phyloP scores from a whole-genome alignment of 1,284 basidiomycete species.

The Cutaneotrichosporon spelunceum region DNA sequence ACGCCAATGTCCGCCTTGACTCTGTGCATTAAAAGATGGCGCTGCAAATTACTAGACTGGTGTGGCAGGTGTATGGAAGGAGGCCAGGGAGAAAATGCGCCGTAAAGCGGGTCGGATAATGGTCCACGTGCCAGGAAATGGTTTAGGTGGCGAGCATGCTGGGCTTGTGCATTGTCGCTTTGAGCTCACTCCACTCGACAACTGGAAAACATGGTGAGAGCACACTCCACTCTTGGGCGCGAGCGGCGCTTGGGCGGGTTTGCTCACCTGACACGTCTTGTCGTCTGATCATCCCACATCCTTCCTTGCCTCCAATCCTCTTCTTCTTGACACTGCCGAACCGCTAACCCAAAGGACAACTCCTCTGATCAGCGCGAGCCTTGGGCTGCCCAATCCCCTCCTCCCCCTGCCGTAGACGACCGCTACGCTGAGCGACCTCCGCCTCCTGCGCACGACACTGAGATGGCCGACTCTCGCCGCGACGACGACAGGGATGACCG shows the following conservation, averaged over 20 bases:
- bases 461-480: constrained; percentile 15
- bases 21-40: not conserved
- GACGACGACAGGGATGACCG: constrained; percentile 9
- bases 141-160: not conserved
- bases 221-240: not conserved
- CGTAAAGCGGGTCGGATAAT: not conserved
- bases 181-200: not conserved
- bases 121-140: not conserved
- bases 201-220: not conserved
- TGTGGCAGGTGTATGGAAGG: too few species aligned
- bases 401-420: constrained; percentile 6
- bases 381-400: constrained; percentile 39
- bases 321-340: not conserved
- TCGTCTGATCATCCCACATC: not conserved
- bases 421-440: constrained; percentile 22
- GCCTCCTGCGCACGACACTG: constrained; percentile 16
- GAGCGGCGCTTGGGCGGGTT: not conserved
- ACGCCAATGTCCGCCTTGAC: not conserved
- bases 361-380: constrained; percentile 40
- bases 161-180: not conserved
- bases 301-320: not conserved
- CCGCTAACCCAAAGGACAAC: constrained; percentile 5
- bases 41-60: not conserved
- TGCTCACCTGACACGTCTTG: not conserved
- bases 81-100: too few species aligned